Base-by-base conservation (phyloP, 257 asterid genomes). In the Solanum pimpinellifolium region DNA sequence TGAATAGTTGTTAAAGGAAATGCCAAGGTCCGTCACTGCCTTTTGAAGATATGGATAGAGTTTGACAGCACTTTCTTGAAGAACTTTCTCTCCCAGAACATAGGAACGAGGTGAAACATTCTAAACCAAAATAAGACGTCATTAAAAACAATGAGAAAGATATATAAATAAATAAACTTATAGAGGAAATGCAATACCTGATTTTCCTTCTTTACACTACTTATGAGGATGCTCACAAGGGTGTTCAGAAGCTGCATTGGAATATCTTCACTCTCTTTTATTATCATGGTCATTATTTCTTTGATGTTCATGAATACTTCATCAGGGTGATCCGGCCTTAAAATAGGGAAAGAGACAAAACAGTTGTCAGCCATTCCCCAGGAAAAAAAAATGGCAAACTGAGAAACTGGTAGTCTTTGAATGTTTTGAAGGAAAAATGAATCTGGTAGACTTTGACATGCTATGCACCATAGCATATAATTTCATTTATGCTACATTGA, bases 241-340 rank as follows among this genome's bases (percentile, higher is more conserved):
- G n/a, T 23, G 65, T 78, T 89, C 84, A 93, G 90, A 83, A 94
- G 93, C 86, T 91, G 93, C 60, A 85, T 37, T 86, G 98, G 89
- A 86, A 94, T 84, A 31, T 31, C 90, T 68, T 92, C 93, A 88
- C 88, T 92, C 89, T 94, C 94, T 84, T 90, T 86, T 87, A 94
- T 91, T 69, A 91, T 91, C 86, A 86, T 13, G 60, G 91, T 90
- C 94, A 94, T 92, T 80, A 92, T 92, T 66, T 59, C 86, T 86
- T 90, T 92, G 93, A 92, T 92, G 90, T 88, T 44, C 70, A 69
- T 62, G 88, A 91, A 90, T 87, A 89, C 85, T 6, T 85, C 89
- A 70, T 84, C 75, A 77, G 92, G 93, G 83, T 92, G 93, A 62
- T 70, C 27, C 74, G 91, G 85, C 92, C 96, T 92, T 86, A 84